Evolutionary conservation across 2,329 filamentous ascomycete genomes (phyloP).

Genomic region (Exophiala sp.): DNA sequence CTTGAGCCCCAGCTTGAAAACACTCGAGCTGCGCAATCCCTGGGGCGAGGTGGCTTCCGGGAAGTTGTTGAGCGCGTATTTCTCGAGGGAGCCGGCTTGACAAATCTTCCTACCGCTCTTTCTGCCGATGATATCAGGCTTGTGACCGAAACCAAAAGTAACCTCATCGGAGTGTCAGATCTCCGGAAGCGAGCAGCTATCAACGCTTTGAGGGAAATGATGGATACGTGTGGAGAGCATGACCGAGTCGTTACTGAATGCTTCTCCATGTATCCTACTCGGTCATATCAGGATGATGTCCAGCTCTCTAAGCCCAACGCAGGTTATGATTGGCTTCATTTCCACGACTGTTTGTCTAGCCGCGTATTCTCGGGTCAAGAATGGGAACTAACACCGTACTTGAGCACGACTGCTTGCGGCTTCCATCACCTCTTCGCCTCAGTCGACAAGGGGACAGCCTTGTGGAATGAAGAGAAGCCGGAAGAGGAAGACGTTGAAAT

Average conservation of each 20-base stretch:
- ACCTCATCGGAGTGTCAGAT: constrained; percentile 53
- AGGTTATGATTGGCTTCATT: constrained; percentile 92
- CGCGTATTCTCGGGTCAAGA: constrained; percentile 78
- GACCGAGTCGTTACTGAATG: constrained; percentile 63
- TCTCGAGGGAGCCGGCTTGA: constrained; percentile 58
- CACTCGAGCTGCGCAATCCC: constrained; percentile 47
- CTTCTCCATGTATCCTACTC: constrained; percentile 77
- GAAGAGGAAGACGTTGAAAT: constrained; percentile 44
- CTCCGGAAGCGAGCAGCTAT: constrained; percentile 55
- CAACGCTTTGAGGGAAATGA: constrained; percentile 53
- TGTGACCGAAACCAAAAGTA: constrained; percentile 33
- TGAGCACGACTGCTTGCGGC: constrained; percentile 77
- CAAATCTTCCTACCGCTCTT: constrained; percentile 43
- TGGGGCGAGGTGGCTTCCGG: constrained; percentile 58
- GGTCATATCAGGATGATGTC: constrained; percentile 88
- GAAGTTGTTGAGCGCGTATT: constrained; percentile 63
- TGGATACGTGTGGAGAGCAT: constrained; percentile 57
- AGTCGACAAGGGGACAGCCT: constrained; percentile 47
- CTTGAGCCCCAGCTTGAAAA: constrained; percentile 54
- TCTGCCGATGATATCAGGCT: constrained; percentile 35
- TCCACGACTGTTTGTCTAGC: constrained; percentile 77
- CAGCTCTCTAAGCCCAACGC: constrained; percentile 79
- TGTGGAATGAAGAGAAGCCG: constrained; percentile 42
- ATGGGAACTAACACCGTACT: constrained; percentile 85
- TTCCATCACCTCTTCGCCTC: constrained; percentile 90